Evolutionary conservation across 345 rosid genomes (phyloP).

Genomic region (Sisymbrium altissimum): DNA sequence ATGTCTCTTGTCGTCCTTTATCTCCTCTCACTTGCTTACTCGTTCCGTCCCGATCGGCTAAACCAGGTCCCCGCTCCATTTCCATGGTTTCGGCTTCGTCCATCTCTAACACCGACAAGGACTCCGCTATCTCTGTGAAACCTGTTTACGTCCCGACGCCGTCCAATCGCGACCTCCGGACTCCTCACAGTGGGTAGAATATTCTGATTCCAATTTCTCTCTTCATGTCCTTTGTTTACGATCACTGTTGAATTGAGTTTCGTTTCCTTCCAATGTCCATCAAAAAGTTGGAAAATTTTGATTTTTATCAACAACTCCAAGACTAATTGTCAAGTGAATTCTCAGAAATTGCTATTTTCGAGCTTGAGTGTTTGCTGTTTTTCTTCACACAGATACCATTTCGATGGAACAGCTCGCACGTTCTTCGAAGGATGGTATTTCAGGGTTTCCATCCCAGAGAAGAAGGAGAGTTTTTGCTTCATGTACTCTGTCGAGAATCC

Average conservation of each 20-base stretch:
- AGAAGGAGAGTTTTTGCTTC: constrained; percentile 84
- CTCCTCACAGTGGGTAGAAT: constrained; percentile 99
- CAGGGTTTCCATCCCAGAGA: constrained; percentile 82
- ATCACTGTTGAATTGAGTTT: neutral
- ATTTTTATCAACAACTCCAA: neutral
- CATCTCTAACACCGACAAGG: constrained; percentile 13
- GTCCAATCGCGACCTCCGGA: constrained; percentile 57
- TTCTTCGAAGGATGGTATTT: constrained; percentile 99
- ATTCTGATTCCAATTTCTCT: neutral
- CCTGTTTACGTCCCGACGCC: constrained; percentile 73
- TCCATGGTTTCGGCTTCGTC: constrained; percentile 29
- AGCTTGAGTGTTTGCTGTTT: too few relatives aligned
- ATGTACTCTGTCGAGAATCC: constrained; percentile 94
- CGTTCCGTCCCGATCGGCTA: constrained; percentile 4
- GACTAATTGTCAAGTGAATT: neutral
- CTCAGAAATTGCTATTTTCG: too few relatives aligned
- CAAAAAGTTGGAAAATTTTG: neutral
- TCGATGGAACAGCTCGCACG: constrained; percentile 64
- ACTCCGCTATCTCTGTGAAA: constrained; percentile 29
- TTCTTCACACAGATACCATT: constrained; percentile 61
- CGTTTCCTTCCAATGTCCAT: neutral
- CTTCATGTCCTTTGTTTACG: neutral
- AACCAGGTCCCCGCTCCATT: constrained; percentile 16
- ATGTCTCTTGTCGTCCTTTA: constrained; percentile 14
- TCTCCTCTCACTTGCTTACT: constrained; percentile 18